A percentile compares a stretch with the other conserved stretches of the same genome.
phyloP scores from a whole-genome alignment of 2,329 filamentous ascomycete species.

The Coniochaeta sp. region DNA sequence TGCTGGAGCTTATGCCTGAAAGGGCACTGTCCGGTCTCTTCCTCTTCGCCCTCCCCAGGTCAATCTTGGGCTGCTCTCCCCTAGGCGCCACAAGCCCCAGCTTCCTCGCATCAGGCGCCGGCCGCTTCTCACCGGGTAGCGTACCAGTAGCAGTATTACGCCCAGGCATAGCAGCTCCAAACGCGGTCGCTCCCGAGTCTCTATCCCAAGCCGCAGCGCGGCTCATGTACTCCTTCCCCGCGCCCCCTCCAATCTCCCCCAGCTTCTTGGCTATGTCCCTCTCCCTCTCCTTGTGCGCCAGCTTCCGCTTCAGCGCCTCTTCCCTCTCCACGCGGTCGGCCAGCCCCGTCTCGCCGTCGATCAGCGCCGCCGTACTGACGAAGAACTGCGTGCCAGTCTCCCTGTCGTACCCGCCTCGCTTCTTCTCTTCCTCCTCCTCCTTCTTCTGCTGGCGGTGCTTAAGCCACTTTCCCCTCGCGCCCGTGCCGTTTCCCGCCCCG shows the following conservation, averaged over 20 bases:
- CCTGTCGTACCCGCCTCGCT: conserved; percentile 47
- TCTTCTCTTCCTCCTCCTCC: conserved; percentile 19
- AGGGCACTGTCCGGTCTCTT: conserved; percentile 49
- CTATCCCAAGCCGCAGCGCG: conserved; percentile 9
- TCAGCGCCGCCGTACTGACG: conserved; percentile 26
- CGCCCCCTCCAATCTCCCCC: conserved; percentile 54
- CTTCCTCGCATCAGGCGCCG: conserved; percentile 32
- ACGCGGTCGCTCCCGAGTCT: not conserved
- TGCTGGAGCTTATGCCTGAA: conserved; percentile 21
- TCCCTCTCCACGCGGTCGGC: conserved; percentile 54
- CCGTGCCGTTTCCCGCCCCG: conserved; percentile 15
- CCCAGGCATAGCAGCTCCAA: not conserved
- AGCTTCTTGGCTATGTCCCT: conserved; percentile 64
- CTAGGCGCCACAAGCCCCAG: conserved; percentile 34
- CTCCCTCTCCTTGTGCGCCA: conserved; percentile 65
- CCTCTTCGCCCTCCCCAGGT: conserved; percentile 54
- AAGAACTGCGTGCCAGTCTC: conserved; percentile 52
- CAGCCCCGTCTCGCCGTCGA: conserved; percentile 41
- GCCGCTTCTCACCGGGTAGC: conserved; percentile 7
- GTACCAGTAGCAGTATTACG: not conserved
- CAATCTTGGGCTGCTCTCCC: conserved; percentile 36
- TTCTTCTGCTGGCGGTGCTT: conserved; percentile 14
- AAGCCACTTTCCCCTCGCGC: not conserved
- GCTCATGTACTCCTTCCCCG: conserved; percentile 66
- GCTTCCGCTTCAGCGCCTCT: conserved; percentile 57